A percentile compares a stretch with the other conserved stretches of the same genome.
Evolutionary conservation across 2,329 filamentous ascomycete species (phyloP).

Genomic region (Cercospora nicotianae): DNA sequence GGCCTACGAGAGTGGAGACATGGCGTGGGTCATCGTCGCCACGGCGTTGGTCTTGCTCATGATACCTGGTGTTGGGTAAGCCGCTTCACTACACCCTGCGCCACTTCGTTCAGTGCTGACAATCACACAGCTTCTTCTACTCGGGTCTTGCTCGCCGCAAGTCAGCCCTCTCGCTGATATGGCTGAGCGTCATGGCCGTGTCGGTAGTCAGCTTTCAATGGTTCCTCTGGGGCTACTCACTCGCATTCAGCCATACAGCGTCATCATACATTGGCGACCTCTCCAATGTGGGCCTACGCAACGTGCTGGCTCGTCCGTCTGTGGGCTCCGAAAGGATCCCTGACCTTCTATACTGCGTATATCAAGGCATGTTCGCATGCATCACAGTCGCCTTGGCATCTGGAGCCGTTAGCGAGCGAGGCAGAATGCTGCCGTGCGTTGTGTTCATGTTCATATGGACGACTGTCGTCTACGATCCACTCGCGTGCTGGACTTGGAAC

Average conservation of each 20-base stretch:
- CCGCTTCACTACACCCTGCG: slow-evolving; percentile 7
- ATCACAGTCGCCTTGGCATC: slow-evolving; percentile 85
- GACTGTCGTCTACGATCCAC: slow-evolving; percentile 86
- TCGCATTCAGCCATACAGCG: slow-evolving; percentile 77
- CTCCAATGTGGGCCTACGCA: slow-evolving; percentile 73
- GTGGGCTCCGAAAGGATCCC: slow-evolving; percentile 72
- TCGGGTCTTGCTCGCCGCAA: slow-evolving; percentile 85
- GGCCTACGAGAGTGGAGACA: slow-evolving; percentile 82
- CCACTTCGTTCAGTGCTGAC: slow-evolving; percentile 7
- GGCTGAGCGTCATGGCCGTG: slow-evolving; percentile 78
- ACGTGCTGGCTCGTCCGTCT: slow-evolving; percentile 73
- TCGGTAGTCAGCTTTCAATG: slow-evolving; percentile 84
- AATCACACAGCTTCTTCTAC: slow-evolving; percentile 73
- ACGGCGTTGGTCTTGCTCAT: slow-evolving; percentile 78
- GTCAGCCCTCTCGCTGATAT: slow-evolving; percentile 82
- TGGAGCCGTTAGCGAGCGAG: slow-evolving; percentile 81
- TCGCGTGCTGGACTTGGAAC: slow-evolving; percentile 97
- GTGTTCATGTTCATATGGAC: slow-evolving; percentile 94
- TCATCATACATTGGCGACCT: slow-evolving; percentile 76
- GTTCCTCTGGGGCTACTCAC: slow-evolving; percentile 92
- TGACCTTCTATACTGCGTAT: slow-evolving; percentile 80
- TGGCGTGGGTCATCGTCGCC: slow-evolving; percentile 72
- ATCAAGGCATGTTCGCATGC: slow-evolving; percentile 84
- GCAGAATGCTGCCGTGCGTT: slow-evolving; percentile 82
- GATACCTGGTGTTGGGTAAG: slow-evolving; percentile 81